A percentile compares a stretch with the other conserved stretches of the same genome.
Conservation (phyloP, 192 early-diverging fungal species). For the Coemansia biformis region DNA sequence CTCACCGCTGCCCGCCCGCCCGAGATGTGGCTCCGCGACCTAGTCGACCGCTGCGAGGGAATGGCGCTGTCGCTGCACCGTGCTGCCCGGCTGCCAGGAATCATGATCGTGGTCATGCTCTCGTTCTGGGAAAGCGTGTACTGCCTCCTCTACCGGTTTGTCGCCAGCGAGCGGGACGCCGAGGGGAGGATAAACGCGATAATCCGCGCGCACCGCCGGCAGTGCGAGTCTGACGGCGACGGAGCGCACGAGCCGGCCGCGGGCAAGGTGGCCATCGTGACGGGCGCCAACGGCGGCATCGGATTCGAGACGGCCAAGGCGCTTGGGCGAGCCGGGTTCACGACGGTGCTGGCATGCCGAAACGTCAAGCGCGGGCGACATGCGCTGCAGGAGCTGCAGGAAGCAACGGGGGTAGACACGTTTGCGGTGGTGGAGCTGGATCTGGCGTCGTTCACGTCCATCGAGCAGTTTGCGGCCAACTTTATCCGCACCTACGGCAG, state of each 20-base stretch:
- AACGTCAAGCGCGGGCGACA: slow-evolving; percentile 23
- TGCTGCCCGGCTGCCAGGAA: slow-evolving; percentile 19
- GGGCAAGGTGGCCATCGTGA: slow-evolving; percentile 31
- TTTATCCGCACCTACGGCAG: slow-evolving; percentile 14
- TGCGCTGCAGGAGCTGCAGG: slow-evolving; percentile 10
- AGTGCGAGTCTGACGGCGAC: no score
- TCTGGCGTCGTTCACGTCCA: slow-evolving; percentile 49
- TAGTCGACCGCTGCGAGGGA: slow-evolving; percentile 12
- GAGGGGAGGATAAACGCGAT: slow-evolving; percentile 28
- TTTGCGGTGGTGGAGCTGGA: slow-evolving; percentile 50
- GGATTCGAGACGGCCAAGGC: slow-evolving; percentile 57
- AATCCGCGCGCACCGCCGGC: slow-evolving; percentile 19
- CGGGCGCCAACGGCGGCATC: slow-evolving; percentile 58
- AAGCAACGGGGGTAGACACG: slow-evolving; percentile 16
- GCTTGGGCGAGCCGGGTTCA: slow-evolving; percentile 53
- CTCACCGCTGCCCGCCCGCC: no score
- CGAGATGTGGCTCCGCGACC: slow-evolving; percentile 35
- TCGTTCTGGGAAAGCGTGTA: slow-evolving; percentile 29
- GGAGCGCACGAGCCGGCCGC: no score
- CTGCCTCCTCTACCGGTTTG: slow-evolving; percentile 24
- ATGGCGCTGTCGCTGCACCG: slow-evolving; percentile 13
- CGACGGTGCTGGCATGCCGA: slow-evolving; percentile 47
- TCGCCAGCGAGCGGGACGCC: slow-evolving; percentile 13
- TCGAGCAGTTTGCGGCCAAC: slow-evolving; percentile 36
- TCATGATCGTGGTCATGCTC: slow-evolving; percentile 13